phyloP scores from a whole-genome alignment of 192 early-diverging fungal species.

The Entomortierella lignicola region DNA sequence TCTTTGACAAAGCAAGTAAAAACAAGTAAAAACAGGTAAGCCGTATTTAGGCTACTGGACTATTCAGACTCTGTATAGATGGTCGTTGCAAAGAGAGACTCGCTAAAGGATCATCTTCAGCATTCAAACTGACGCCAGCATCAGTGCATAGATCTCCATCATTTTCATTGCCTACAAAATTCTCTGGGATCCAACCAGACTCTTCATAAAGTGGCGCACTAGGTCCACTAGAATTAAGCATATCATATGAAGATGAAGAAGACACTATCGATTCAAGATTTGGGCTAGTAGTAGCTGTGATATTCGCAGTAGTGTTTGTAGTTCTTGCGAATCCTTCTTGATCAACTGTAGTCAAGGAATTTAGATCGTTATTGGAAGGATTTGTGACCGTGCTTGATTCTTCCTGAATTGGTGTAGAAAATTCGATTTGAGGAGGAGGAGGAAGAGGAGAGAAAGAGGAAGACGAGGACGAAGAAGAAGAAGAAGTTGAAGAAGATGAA shows the following conservation, averaged over 20 bases:
- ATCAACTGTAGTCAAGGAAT: not conserved
- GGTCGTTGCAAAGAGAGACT: not conserved
- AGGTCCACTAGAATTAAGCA: not conserved
- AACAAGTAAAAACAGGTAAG: too few species aligned
- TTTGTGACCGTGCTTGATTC: not conserved
- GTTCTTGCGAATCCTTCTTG: too few species aligned
- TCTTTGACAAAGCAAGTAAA: too few species aligned
- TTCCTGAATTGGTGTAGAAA: not conserved
- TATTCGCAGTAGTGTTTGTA: too few species aligned
- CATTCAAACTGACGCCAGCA: not conserved
- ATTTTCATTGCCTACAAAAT: not conserved
- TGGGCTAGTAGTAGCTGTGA: not conserved
- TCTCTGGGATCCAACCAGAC: not conserved
- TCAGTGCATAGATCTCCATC: not conserved
- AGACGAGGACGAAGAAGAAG: too few species aligned
- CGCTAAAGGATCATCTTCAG: constrained; percentile 5
- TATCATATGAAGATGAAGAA: not conserved
- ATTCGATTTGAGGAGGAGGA: not conserved
- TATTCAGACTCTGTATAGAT: not conserved
- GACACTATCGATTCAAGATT: not conserved
- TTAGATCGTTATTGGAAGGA: not conserved
- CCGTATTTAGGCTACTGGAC: too few species aligned
- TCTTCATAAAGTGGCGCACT: constrained; percentile 1
- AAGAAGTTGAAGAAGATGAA: too few species aligned
- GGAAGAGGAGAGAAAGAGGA: too few species aligned